Percentiles rank a stretch among this genome's conserved stretches.
Evolutionary conservation across 176 grass and related monocot species (phyloP).

Genomic region (Raddia distichophylla): DNA sequence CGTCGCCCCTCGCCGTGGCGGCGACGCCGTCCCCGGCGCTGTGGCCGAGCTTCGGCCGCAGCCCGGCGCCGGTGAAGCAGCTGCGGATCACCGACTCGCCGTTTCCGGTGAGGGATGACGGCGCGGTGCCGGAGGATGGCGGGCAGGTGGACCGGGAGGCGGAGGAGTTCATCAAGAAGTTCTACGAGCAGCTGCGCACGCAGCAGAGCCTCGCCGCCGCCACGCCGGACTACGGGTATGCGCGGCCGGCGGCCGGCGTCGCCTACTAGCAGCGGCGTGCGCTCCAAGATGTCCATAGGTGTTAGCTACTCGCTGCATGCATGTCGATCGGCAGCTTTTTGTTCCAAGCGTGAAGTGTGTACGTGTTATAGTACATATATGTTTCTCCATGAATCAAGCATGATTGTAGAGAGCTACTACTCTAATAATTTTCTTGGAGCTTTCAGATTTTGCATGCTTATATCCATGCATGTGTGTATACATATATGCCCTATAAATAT

Average conservation of each 20-base stretch:
- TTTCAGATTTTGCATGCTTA: slow-evolving; percentile 34
- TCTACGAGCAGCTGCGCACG: slow-evolving; percentile 70
- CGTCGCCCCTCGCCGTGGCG: slow-evolving; percentile 20
- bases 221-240: slow-evolving; percentile 52
- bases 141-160: slow-evolving; percentile 54
- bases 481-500: no score
- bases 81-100: slow-evolving; percentile 93
- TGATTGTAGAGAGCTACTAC: slow-evolving; percentile 32
- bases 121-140: neutral
- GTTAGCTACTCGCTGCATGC: slow-evolving; percentile 1
- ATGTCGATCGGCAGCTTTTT: neutral
- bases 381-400: slow-evolving; percentile 39
- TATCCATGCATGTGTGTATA: slow-evolving; percentile 26
- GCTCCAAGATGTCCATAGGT: neutral
- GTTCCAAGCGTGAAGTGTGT: slow-evolving; percentile 26
- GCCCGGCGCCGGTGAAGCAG: slow-evolving; percentile 58
- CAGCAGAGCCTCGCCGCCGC: slow-evolving; percentile 51
- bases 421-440: slow-evolving; percentile 25
- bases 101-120: slow-evolving; percentile 57
- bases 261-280: slow-evolving; percentile 35
- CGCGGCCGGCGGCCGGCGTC: slow-evolving; percentile 40
- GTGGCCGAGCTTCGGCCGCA: slow-evolving; percentile 60
- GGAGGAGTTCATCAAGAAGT: slow-evolving; percentile 74
- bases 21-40: slow-evolving; percentile 52
- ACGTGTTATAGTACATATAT: slow-evolving; percentile 1